Evolutionary conservation across 805 yeast species (phyloP).

Genomic region (Pichia heedii): DNA sequence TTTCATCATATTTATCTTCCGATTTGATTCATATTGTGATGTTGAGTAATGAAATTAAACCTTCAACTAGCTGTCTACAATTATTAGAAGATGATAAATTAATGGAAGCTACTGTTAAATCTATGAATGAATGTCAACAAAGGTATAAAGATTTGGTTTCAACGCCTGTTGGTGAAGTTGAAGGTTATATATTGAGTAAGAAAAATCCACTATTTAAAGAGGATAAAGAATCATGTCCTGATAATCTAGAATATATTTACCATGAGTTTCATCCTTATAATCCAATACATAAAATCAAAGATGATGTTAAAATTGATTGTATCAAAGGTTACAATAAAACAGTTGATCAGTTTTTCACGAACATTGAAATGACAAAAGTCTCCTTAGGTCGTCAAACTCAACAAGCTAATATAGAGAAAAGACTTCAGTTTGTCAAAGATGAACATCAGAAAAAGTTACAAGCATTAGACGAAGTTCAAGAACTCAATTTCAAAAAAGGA

Average conservation of each 20-base stretch:
- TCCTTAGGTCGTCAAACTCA: slow-evolving; percentile 68
- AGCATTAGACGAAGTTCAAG: slow-evolving; percentile 54
- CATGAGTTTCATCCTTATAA: slow-evolving; percentile 50
- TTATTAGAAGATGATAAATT: slow-evolving; percentile 24
- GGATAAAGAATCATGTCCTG: slow-evolving; percentile 29
- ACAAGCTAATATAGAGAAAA: slow-evolving; percentile 63
- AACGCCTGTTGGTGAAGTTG: slow-evolving; percentile 26
- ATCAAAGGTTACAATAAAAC: slow-evolving; percentile 70
- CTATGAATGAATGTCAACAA: slow-evolving; percentile 39
- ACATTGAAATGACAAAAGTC: slow-evolving; percentile 73
- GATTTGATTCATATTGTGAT: slow-evolving; percentile 63
- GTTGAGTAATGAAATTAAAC: slow-evolving; percentile 35
- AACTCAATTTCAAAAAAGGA: slow-evolving; percentile 58
- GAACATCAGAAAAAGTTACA: slow-evolving; percentile 68
- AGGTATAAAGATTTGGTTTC: slow-evolving; percentile 32
- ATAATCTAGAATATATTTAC: slow-evolving; percentile 32
- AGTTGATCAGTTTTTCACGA: slow-evolving; percentile 75
- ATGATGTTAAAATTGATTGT: slow-evolving; percentile 30
- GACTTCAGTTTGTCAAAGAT: slow-evolving; percentile 62
- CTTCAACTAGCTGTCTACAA: slow-evolving; percentile 24
- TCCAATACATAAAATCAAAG: slow-evolving; percentile 29
- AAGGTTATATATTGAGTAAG: slow-evolving; percentile 59
- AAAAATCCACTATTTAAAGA: slow-evolving; percentile 42
- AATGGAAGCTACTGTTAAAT: slow-evolving; percentile 27
- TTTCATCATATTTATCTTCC: slow-evolving; percentile 67